Base-by-base conservation (phyloP, 2,329 filamentous ascomycete genomes). In the Phyllachora maydis region DNA sequence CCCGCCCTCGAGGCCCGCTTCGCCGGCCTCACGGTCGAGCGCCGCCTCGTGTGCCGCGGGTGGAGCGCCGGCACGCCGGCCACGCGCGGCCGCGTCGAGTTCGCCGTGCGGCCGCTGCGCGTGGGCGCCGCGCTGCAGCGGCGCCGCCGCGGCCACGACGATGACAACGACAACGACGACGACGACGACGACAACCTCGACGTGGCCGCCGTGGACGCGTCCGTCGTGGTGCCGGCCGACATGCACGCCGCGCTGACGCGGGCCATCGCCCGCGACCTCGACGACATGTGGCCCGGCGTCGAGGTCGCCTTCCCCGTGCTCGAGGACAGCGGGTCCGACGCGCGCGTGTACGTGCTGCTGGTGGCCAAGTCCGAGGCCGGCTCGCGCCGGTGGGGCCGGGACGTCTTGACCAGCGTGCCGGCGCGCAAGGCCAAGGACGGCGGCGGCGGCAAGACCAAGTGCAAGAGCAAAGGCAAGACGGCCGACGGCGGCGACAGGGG, bases 261-360 rank as follows among this genome's bases (percentile, higher is more conserved):
- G 4, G 37, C 43, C 3, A 37, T 69, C 6, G 36, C 39, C 3
- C 38, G 38, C 4, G 44, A 53, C 14, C 33, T 68, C 3, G 42
- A 35, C 2, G 28, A 28, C 4, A 32, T 52, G 2, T 61, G 60
- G 24, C 54, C 58, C 0, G 40, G 37, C 5, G 47, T 48, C 2
- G 47, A 57, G 5, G 30, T 59, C 10, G 36, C 45, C 21, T 55
- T 69, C 35, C 41, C 47, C 11, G 16, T 55, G 0, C 33, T 50
- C 1, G 59, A 67, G 32, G 59, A 65, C 29, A 66, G 60, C 25
- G 47, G 46, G 2, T 47, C 59, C 23, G 49, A 52, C 19, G 41
- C 53, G 18, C 49, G 64, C 4, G 55, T 65, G 30, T 69, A 66
- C 33, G 47, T 62, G 11, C 45, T 72, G 2, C 44, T 68, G 0